These are phyloP conservation scores for Bathelium albidoporum DNA, from an alignment of 495 filamentous ascomycete genomes.

Conservation along the genomic window DNA sequence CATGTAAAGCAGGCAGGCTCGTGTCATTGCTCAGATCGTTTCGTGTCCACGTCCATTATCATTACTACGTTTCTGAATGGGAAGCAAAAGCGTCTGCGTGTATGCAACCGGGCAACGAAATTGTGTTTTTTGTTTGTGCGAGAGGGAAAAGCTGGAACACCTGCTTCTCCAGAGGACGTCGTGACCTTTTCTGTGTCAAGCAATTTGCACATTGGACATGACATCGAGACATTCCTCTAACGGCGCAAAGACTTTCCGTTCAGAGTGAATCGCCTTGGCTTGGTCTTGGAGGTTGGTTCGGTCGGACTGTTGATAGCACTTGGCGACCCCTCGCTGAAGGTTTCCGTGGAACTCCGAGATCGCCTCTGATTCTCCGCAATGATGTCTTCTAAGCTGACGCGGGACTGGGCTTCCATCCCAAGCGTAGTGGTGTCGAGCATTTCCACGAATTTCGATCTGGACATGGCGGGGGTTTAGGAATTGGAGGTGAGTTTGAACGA, in stretches of 20 bases:
- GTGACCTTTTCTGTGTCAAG: too few species aligned
- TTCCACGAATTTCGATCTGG: constrained; percentile 28
- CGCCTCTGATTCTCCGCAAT: constrained; percentile 23
- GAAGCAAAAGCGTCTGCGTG: background rate
- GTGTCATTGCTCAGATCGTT: background rate
- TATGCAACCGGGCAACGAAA: background rate
- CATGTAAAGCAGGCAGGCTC: background rate
- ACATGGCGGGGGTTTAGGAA: constrained; percentile 6
- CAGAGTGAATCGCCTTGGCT: constrained; percentile 2
- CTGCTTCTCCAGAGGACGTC: too few species aligned
- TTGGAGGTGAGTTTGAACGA: background rate
- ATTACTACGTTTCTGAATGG: background rate
- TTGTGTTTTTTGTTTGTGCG: background rate
- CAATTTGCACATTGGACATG: too few species aligned
- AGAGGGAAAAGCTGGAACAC: background rate
- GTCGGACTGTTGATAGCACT: constrained; percentile 6
- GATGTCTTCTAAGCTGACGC: constrained; percentile 28
- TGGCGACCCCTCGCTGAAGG: background rate
- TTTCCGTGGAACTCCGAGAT: constrained; percentile 16
- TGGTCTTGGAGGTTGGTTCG: background rate
- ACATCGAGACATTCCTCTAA: background rate
- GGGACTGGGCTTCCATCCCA: constrained; percentile 20
- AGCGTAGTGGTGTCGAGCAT: constrained; percentile 23
- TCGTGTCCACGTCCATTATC: background rate
- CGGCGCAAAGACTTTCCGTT: background rate